phyloP scores from a whole-genome alignment of 2,329 filamentous ascomycete species.

The Pyrenochaeta sp. region DNA sequence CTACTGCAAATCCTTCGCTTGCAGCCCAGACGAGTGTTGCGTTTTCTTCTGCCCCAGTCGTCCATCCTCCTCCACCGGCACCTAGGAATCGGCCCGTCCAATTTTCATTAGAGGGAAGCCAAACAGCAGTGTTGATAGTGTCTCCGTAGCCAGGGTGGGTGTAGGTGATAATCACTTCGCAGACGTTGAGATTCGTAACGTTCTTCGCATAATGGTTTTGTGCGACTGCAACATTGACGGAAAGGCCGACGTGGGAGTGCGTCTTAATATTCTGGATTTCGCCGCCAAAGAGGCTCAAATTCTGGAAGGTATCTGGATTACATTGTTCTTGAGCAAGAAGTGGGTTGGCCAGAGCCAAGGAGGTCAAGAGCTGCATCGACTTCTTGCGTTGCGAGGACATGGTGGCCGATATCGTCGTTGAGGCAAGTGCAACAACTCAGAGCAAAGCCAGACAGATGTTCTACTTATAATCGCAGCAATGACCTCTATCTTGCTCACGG shows the following conservation, averaged over 20 bases:
- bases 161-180: conserved; percentile 48
- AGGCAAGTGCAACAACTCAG: no score
- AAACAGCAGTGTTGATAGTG: conserved; percentile 24
- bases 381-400: no score
- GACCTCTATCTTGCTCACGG: no score
- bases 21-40: conserved; percentile 18
- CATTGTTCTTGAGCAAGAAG: not conserved
- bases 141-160: conserved; percentile 29
- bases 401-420: no score
- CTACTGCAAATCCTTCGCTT: conserved; percentile 31
- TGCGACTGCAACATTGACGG: conserved; percentile 5
- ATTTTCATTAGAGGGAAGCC: conserved; percentile 22
- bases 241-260: conserved; percentile 3
- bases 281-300: conserved; percentile 1
- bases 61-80: conserved; percentile 31
- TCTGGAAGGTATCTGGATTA: conserved; percentile 4
- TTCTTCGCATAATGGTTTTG: conserved; percentile 18
- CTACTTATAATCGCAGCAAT: no score
- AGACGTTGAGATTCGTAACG: conserved; percentile 29
- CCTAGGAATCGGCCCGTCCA: conserved; percentile 34
- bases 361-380: no score
- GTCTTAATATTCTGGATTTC: conserved; percentile 9
- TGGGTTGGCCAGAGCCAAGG: no score
- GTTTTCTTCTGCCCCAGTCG: conserved; percentile 20
- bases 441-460: not conserved